Conservation (phyloP, 345 rosid species). For the Adansonia digitata region DNA sequence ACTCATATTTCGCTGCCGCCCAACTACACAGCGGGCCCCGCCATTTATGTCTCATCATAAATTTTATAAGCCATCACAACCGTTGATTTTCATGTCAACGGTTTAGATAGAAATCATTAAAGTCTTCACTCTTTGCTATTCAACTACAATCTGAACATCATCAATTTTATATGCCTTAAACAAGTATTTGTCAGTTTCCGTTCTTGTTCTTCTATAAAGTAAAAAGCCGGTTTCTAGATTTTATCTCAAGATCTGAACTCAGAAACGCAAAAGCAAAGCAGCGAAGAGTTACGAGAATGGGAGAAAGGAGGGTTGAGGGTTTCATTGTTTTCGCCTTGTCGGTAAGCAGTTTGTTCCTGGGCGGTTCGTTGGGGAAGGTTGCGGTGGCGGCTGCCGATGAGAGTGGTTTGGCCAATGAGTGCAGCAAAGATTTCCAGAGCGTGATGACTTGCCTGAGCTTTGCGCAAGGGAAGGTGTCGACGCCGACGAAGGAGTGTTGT, state of each 20-base stretch:
- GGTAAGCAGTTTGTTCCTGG: background rate
- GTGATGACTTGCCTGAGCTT: slow-evolving; percentile 59
- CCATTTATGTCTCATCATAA: background rate
- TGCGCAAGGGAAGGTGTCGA: slow-evolving; percentile 55
- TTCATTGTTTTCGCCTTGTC: background rate
- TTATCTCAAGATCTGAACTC: background rate
- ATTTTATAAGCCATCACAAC: background rate
- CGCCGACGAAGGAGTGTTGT: slow-evolving; percentile 66
- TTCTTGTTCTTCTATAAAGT: background rate
- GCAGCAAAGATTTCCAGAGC: slow-evolving; percentile 44
- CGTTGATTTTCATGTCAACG: no score
- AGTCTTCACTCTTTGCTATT: background rate
- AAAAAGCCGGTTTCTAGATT: background rate
- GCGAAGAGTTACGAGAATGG: background rate
- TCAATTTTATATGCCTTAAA: background rate
- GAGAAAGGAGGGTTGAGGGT: background rate
- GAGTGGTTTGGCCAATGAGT: slow-evolving; percentile 21
- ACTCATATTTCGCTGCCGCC: background rate
- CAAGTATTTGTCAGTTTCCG: background rate
- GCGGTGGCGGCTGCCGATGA: slow-evolving; percentile 5
- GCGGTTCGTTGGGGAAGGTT: background rate
- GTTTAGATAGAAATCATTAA: background rate
- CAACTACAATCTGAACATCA: slow-evolving; percentile 2
- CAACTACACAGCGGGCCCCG: background rate
- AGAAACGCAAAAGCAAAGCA: background rate